Base-by-base conservation (phyloP, 1,284 basidiomycete species). In the Golubevia sp. region DNA sequence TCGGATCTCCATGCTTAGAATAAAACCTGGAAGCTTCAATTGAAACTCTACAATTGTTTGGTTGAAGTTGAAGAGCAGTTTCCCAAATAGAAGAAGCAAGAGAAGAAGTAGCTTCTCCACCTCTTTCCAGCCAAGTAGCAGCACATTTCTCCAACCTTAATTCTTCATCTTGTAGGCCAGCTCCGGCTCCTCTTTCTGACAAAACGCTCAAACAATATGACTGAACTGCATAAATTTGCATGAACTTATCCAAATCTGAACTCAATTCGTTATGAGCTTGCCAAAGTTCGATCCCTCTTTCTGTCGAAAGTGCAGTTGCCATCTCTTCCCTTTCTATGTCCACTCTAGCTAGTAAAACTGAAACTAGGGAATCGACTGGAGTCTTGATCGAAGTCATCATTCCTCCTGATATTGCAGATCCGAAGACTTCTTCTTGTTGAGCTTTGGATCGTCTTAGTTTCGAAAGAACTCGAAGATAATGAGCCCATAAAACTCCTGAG, bases 21-120 rank as follows among this genome's bases (percentile, higher is more conserved):
- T 68, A 80, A 58, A 70, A 79, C 20, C 50, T 62, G 2, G 77
- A 76, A 4, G 74, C 70, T 38, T 69, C 61, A 0, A 64, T 57
- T 51, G 74, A 74, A 8, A 70, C 74, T 0, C 56, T 23, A 23
- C 62, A 62, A 51, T 78, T 74, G 7, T 62, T 58, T 1, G 70
- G 51, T 58, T 81, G 76, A 55, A 65, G 64, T 21, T 58, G 52
- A 20, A 75, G 57, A 0, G 68, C 68, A 5, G 60, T 65, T 58
- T 74, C 64, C 79, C 77, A 80, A 3, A 83, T 60, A 2, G 49
- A 24, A 49, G 79, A 73, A 18, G 76, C 79, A 1, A 83, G 61
- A 21, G 73, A 66, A 24, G 67, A 64, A 13, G 75, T 66, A 0
- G 66, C 68, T 4, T 65, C 67, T 61, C 74, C 48, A 74, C 76